These are phyloP conservation scores for Leccinum fallax DNA, from an alignment of 1,284 basidiomycete genomes.

Conservation along the genomic window DNA sequence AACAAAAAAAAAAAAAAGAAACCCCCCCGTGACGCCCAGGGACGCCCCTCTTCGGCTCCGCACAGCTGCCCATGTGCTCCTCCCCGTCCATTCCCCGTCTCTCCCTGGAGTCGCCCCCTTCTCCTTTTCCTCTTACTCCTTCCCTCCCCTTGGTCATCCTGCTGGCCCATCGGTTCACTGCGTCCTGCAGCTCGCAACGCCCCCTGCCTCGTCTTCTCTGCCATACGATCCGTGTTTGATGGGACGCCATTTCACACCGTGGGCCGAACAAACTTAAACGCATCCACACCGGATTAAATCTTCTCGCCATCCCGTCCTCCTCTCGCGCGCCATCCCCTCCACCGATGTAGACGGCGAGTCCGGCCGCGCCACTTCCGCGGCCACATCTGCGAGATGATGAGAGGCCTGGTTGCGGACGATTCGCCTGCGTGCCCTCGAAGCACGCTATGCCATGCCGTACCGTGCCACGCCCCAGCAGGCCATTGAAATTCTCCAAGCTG, in stretches of 20 bases:
- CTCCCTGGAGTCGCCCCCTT: background rate
- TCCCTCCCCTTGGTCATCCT: background rate
- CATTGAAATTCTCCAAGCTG: background rate
- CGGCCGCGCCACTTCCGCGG: background rate
- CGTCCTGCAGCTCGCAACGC: background rate
- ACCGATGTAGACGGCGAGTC: background rate
- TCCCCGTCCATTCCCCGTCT: background rate
- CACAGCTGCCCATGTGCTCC: background rate
- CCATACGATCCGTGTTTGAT: background rate
- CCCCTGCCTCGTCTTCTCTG: background rate
- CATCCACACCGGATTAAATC: background rate
- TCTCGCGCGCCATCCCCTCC: background rate
- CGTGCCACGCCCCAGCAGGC: background rate
- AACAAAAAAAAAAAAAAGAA: background rate
- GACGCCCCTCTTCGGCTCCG: constrained; percentile 6
- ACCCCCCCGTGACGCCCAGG: background rate
- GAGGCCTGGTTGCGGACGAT: background rate
- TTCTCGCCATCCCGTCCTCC: background rate
- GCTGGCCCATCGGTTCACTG: background rate
- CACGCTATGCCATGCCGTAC: background rate
- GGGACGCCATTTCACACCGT: background rate
- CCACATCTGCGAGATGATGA: background rate
- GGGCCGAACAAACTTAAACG: background rate
- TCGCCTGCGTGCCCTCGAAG: background rate
- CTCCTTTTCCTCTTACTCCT: background rate